Conservation (phyloP, 345 rosid species). For the Aethionema arabicum region DNA sequence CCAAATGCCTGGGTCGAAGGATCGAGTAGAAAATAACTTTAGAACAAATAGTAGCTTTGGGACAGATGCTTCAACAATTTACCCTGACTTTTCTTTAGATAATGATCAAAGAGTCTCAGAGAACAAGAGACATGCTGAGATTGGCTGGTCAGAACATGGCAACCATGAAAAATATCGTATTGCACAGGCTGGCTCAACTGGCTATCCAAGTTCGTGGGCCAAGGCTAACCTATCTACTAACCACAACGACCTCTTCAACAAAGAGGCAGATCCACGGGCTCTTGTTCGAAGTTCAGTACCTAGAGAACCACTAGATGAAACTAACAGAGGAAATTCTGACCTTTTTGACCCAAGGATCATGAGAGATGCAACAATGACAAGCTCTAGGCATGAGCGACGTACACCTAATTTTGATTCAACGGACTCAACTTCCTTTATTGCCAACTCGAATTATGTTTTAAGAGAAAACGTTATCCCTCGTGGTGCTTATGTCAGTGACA, state of each 20-base stretch:
- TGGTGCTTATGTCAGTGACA: slow-evolving; percentile 29
- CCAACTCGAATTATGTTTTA: slow-evolving; percentile 17
- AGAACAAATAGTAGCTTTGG: slow-evolving; percentile 20
- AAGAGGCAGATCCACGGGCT: slow-evolving; percentile 31
- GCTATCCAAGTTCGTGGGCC: slow-evolving; percentile 19
- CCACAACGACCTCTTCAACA: slow-evolving; percentile 18
- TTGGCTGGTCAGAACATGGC: slow-evolving; percentile 32
- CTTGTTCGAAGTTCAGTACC: slow-evolving; percentile 32
- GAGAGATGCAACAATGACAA: slow-evolving; percentile 29
- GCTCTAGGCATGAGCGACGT: slow-evolving; percentile 35
- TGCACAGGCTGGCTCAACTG: slow-evolving; percentile 12
- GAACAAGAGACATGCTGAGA: slow-evolving; percentile 27
- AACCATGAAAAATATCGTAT: slow-evolving; percentile 30
- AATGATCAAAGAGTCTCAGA: slow-evolving; percentile 30
- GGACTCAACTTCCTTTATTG: slow-evolving; percentile 19
- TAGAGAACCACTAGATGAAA: slow-evolving; percentile 13
- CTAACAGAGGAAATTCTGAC: slow-evolving; percentile 29
- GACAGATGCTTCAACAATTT: slow-evolving; percentile 16
- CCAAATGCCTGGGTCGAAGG: slow-evolving; percentile 24
- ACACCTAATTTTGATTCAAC: slow-evolving; percentile 18
- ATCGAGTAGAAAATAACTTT: slow-evolving; percentile 28
- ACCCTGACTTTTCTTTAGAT: slow-evolving; percentile 18
- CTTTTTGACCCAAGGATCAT: slow-evolving; percentile 24
- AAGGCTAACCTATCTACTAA: slow-evolving; percentile 9
- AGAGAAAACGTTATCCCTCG: slow-evolving; percentile 22